Evolutionary conservation across 2,329 filamentous ascomycete species (phyloP).

Genomic region (Colletotrichum chrysophilum): DNA sequence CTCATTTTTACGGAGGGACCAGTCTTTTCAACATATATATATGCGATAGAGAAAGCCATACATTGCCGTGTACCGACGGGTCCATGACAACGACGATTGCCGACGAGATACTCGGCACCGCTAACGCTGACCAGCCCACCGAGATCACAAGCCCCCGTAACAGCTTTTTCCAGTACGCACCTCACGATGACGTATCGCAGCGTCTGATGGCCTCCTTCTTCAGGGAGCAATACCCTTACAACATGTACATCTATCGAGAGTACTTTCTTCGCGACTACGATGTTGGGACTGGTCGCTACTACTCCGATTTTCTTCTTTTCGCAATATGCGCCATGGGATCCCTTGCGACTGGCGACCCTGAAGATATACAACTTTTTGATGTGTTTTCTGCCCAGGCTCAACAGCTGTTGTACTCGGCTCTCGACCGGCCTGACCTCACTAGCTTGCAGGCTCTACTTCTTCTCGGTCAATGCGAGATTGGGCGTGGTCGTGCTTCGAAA

Average conservation of each 20-base stretch:
- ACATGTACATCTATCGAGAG: conserved; percentile 56
- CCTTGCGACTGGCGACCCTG: conserved; percentile 45
- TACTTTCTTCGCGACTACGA: conserved; percentile 56
- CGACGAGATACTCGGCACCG: background rate
- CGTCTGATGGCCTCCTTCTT: conserved; percentile 54
- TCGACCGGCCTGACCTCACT: conserved; percentile 52
- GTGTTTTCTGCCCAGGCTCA: conserved; percentile 24
- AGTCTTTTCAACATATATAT: conserved; percentile 43
- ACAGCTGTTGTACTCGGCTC: conserved; percentile 45
- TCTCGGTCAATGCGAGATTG: conserved; percentile 52
- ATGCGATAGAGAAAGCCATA: background rate
- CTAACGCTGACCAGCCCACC: background rate
- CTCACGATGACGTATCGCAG: conserved; percentile 47
- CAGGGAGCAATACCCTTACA: conserved; percentile 51
- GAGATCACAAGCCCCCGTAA: background rate
- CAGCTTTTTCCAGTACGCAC: conserved; percentile 39
- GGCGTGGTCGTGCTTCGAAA: conserved; percentile 51
- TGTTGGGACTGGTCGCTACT: conserved; percentile 49
- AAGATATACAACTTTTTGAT: conserved; percentile 25
- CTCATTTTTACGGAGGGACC: conserved; percentile 54
- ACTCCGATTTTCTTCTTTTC: conserved; percentile 54
- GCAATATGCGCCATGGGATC: conserved; percentile 54
- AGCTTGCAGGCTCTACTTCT: conserved; percentile 50
- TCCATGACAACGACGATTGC: background rate
- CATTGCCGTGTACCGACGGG: background rate